Evolutionary conservation across 139 green algal genomes (phyloP), one percentile per base, ranked within the genome.

Genomic region (Axilococcus clingmanii): DNA sequence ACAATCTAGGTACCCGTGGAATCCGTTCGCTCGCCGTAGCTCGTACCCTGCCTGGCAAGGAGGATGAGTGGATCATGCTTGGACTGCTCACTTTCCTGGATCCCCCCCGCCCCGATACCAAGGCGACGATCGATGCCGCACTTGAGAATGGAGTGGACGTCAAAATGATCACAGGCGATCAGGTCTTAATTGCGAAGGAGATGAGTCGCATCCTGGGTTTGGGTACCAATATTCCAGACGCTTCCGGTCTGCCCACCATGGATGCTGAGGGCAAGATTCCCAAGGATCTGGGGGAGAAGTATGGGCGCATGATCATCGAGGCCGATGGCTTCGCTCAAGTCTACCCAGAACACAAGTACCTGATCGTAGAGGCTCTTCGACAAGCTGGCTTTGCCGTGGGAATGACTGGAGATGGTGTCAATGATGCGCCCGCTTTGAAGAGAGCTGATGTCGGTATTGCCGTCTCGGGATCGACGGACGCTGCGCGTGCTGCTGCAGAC

Each of bases 391-490:
- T 83, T 61, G 76, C 70, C n/a, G 57, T 69, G 27, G 81, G 77
- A 51, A 92, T 94, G 84, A 95, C 86, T 5, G 86, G 86, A 28
- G 86, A 95, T 56, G 86, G 86, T 32, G 86, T 95, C 27, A 95
- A 95, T 63, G 86, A 94, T 57, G 86, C 84, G 0, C 83, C 83
- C 7, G 84, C 85, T 2, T 66, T 94, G 4, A 92, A 90, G 67
- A 68, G 66, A 23, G 83, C 83, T 12, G 80, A 94, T 57, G 72
- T 94, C 9, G 85, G 85, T 36, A 89, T 94, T 45, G 85, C 85
- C 20, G 84, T 94, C 32, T 56, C 50, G 11, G 78, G 77, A 35
- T 69, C 83, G 16, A 94, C 85, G 0, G 84, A 92, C 51, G 85
- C 85, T 7, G 85, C 85, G 12, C 77, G 81, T 48, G 85, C 80